These are phyloP conservation scores for Cichorium intybus DNA, from an alignment of 140 eudicot species.

Conservation along the genomic window DNA sequence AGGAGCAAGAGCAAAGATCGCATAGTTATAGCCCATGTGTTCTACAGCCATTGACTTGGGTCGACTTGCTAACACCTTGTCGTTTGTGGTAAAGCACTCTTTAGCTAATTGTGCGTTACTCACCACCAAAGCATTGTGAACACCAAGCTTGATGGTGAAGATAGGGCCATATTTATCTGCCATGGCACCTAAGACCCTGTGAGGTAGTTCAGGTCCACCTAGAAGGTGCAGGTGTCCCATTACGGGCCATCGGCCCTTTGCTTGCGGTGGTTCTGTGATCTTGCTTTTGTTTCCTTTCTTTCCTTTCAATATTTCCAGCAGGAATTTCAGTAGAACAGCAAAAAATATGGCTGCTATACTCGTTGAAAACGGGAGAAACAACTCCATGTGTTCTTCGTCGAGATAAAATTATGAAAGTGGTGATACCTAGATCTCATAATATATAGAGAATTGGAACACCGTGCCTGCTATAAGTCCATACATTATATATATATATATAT, in stretches of 20 bases:
- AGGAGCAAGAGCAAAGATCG: slow-evolving; percentile 25
- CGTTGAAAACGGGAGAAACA: neutral
- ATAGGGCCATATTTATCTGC: slow-evolving; percentile 33
- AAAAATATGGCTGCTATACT: neutral
- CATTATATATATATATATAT: no score
- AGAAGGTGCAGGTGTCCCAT: slow-evolving; percentile 43
- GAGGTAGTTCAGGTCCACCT: slow-evolving; percentile 27
- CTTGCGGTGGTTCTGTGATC: slow-evolving; percentile 20
- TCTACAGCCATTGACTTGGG: slow-evolving; percentile 14
- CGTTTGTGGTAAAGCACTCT: slow-evolving; percentile 25
- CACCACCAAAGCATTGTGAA: slow-evolving; percentile 32
- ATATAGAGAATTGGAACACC: no score
- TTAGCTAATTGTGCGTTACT: slow-evolving; percentile 28
- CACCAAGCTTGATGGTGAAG: slow-evolving; percentile 30
- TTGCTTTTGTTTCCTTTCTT: neutral
- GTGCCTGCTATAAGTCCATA: no score
- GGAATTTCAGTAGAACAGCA: neutral
- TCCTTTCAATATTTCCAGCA: neutral
- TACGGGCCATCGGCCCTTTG: slow-evolving; percentile 39
- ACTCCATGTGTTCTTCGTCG: slow-evolving; percentile 11
- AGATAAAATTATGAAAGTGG: neutral
- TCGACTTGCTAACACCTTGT: slow-evolving; percentile 27
- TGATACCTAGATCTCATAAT: neutral
- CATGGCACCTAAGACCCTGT: slow-evolving; percentile 25
- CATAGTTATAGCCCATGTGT: slow-evolving; percentile 30